phyloP scores from a whole-genome alignment of 2,329 filamentous ascomycete species.

The Tolypocladium ovalisporum region DNA sequence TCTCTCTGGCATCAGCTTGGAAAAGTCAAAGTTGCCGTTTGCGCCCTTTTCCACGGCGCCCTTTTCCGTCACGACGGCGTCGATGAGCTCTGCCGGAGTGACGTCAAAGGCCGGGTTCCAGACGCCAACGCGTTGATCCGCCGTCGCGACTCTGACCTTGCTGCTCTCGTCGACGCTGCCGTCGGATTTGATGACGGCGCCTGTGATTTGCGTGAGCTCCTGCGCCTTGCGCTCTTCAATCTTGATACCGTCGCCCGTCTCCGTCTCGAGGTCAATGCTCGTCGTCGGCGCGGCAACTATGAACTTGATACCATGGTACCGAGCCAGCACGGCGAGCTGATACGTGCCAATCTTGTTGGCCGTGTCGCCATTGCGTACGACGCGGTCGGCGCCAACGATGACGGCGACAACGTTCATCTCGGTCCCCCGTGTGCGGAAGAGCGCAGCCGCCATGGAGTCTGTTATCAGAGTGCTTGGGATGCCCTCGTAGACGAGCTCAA shows the following conservation, averaged over 20 bases:
- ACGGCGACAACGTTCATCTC: conserved; percentile 68
- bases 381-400: conserved; percentile 88
- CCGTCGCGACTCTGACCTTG: conserved; percentile 68
- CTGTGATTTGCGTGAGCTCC: conserved; percentile 78
- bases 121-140: conserved; percentile 65
- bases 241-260: conserved; percentile 66
- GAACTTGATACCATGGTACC: conserved; percentile 83
- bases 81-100: conserved; percentile 78
- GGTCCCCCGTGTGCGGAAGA: conserved; percentile 56
- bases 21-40: conserved; percentile 59
- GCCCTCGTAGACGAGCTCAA: conserved; percentile 87
- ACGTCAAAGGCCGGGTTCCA: conserved; percentile 99
- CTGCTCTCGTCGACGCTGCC: conserved; percentile 51
- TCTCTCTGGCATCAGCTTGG: conserved; percentile 42
- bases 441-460: conserved; percentile 89
- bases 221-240: conserved; percentile 78
- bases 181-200: conserved; percentile 56
- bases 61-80: conserved; percentile 87
- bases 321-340: conserved; percentile 79
- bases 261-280: conserved; percentile 78
- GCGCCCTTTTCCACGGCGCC: conserved; percentile 71
- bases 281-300: conserved; percentile 91
- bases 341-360: conserved; percentile 99
- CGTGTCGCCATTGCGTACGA: conserved; percentile 93
- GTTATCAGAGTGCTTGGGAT: conserved; percentile 90